phyloP scores from a whole-genome alignment of 106 monocot species.

The Xerophyta viscosa region DNA sequence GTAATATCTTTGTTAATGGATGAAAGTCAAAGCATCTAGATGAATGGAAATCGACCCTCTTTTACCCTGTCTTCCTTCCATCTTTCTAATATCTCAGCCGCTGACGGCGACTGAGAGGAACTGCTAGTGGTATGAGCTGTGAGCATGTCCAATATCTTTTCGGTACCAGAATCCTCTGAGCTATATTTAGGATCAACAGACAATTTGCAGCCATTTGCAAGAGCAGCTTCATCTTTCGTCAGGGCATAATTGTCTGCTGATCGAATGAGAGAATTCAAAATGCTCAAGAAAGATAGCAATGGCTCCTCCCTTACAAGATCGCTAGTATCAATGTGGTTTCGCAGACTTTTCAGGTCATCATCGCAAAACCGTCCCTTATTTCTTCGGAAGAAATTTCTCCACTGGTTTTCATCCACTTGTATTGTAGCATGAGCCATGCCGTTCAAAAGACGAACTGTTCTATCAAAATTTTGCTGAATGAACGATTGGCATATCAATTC shows the following conservation, averaged over 20 bases:
- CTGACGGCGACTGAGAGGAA: conserved; percentile 43
- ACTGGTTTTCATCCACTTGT: conserved; percentile 54
- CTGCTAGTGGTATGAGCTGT: conserved; percentile 11
- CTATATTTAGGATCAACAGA: background rate
- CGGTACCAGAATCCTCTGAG: conserved; percentile 16
- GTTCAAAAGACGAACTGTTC: conserved; percentile 43
- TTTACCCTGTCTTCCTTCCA: conserved; percentile 66
- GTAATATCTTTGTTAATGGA: no score
- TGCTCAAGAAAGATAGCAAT: conserved; percentile 42
- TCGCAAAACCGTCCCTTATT: conserved; percentile 29
- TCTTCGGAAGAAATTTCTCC: conserved; percentile 42
- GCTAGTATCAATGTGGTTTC: conserved; percentile 25
- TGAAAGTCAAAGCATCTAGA: no score
- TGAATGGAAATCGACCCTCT: conserved; percentile 26
- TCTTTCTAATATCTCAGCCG: conserved; percentile 53
- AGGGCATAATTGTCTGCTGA: background rate
- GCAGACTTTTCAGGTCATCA: conserved; percentile 24
- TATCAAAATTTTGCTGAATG: conserved; percentile 33
- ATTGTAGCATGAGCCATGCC: conserved; percentile 72
- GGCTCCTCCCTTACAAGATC: conserved; percentile 48
- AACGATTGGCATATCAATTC: conserved; percentile 64
- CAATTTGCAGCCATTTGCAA: background rate
- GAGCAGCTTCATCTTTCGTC: background rate
- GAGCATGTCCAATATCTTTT: conserved; percentile 27
- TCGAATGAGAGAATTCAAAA: conserved; percentile 28